Base-by-base conservation (phyloP, 371 early-diverging fungal species). In the Zychaea mexicana region DNA sequence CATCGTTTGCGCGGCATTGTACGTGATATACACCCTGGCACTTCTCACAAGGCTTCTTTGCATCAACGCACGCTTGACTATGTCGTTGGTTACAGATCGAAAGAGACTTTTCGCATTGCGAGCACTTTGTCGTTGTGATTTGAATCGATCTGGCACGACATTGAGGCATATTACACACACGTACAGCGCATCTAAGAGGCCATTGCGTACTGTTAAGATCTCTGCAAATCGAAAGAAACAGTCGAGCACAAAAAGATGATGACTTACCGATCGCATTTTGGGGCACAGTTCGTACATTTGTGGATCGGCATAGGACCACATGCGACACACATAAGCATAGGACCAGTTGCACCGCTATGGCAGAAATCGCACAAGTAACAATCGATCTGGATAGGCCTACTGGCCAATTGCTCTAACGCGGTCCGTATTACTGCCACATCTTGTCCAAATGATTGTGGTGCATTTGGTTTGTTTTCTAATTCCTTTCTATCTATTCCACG, bases 211-310 rank as follows among this genome's bases (percentile, higher is more conserved):
- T n/a, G n/a, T n/a, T n/a, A n/a, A n/a, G n/a, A n/a, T n/a, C n/a
- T n/a, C n/a, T n/a, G n/a, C n/a, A n/a, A n/a, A n/a, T n/a, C n/a
- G n/a, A n/a, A n/a, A n/a, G n/a, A n/a, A n/a, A n/a, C n/a, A n/a
- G n/a, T n/a, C n/a, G n/a, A n/a, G n/a, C 39, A 19, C 27, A 9
- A 21, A 39, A 42, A 21, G 3, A 30, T 21, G 52, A 33, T 5
- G n/a, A 22, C 55, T 56, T 57, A 65, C 61, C 64, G 63, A 46
- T 67, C 72, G 21, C 72, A 71, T n/a, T 45, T 42, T 28, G 72
- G 72, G 9, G 72, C 67, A 55, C 72, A 71, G 8, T 28, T 22
- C 2, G 32, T 38, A 53, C 72, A 71, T 47, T 62, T 67, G 10
- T 62, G 60, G 8, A 67, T 32, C 1, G 59, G 30, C 2, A 71